These are phyloP conservation scores for Penicillium arizonense DNA, from an alignment of 495 filamentous ascomycete genomes.

Conservation along the genomic window DNA sequence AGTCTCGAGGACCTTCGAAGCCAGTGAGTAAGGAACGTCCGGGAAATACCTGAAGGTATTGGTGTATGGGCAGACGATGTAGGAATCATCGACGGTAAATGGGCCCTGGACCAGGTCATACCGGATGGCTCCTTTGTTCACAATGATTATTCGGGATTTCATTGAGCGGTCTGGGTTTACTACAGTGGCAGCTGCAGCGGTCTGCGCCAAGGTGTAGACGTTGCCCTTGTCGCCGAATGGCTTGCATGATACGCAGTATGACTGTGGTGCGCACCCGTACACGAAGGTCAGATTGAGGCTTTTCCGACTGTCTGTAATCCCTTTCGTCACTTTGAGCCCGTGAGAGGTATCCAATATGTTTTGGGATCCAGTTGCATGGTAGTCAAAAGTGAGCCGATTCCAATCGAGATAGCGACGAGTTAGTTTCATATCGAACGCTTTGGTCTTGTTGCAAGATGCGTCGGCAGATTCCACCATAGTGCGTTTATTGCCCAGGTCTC, in stretches of 20 bases:
- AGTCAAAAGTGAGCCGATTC: slow-evolving; percentile 39
- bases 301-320: not conserved
- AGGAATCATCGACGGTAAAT: slow-evolving; percentile 36
- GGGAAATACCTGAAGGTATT: slow-evolving; percentile 33
- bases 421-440: slow-evolving; percentile 6
- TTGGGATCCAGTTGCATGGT: slow-evolving; percentile 35
- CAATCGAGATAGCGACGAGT: slow-evolving; percentile 32
- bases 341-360: slow-evolving; percentile 8
- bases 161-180: slow-evolving; percentile 18
- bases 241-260: slow-evolving; percentile 37
- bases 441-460: slow-evolving; percentile 2
- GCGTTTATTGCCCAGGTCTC: not conserved
- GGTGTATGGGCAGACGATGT: slow-evolving; percentile 37
- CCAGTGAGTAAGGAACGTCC: slow-evolving; percentile 32
- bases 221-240: slow-evolving; percentile 29
- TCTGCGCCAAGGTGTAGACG: slow-evolving; percentile 30
- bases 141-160: slow-evolving; percentile 32
- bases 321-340: not conserved
- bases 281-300: slow-evolving; percentile 20
- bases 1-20: slow-evolving; percentile 28
- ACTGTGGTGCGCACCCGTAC: slow-evolving; percentile 39
- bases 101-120: slow-evolving; percentile 41
- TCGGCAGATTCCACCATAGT: not conserved
- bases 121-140: slow-evolving; percentile 36
- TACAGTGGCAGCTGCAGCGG: slow-evolving; percentile 28